Base-by-base conservation (phyloP, 1,284 basidiomycete genomes). In the Sporisorium exsertum region DNA sequence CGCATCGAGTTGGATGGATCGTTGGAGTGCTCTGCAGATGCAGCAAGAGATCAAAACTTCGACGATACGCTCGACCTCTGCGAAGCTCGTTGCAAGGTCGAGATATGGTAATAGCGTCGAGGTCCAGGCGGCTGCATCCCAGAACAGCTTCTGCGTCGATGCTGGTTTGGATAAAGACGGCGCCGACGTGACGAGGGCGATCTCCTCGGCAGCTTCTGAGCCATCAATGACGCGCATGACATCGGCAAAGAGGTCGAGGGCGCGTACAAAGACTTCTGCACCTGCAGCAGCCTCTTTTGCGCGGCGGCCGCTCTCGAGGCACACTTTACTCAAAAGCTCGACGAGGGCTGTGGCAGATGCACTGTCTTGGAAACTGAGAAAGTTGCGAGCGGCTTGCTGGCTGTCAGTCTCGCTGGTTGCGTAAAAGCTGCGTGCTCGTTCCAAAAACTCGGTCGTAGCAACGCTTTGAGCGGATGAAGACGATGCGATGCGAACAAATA, bases 41-140 rank as follows among this genome's bases (percentile, higher is more conserved):
- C 61, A 57, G 56, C 70, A 78, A 1, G 76, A 76, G 61, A 81
- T 60, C 13, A 81, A 53, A 13, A 72, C 73, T 16, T 68, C 70
- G 62, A 77, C 62, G 46, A 76, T 69, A 20, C 72, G 60, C 46
- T 81, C 76, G 12, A 68, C 66, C 42, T 80, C 61, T 2, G 73
- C 72, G 45, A 81, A 81, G 15, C 47, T 66, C 5, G 61, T 33
- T 32, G 61, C 52, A 20, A 26, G 51, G 22, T 74, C 63, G 16
- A 79, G 68, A 29, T 56, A 52, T 20, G 62, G 51, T 9, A 78
- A 37, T 20, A 77, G 55, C n/a, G 50, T n/a, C 4, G 26, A 22
- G 7, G 63, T 24, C 75, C 75, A 79, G 1, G 33, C 40, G 5
- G 43, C 24, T 18, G 64, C 68, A 22, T 72, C 57, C 78, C 78